Conservation (phyloP, 2,329 filamentous ascomycete species). For the Teratosphaeria viscida region DNA sequence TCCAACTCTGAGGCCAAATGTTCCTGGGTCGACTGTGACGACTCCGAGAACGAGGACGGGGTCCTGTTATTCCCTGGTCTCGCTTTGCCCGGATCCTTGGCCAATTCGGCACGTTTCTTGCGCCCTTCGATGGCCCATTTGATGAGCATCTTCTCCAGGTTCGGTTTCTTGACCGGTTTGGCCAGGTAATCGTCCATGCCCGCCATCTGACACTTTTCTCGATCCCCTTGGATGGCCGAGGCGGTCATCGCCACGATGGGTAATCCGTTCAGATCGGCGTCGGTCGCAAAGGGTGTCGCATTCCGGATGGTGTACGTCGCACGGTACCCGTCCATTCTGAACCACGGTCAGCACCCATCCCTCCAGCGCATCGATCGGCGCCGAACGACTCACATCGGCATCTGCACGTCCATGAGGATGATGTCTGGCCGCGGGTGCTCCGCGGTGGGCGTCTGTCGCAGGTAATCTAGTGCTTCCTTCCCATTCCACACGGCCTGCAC, state of each 20-base stretch:
- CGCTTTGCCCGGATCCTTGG: conserved; percentile 6
- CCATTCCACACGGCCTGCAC: conserved; percentile 68
- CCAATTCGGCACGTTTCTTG: conserved; percentile 19
- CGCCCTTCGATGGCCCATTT: conserved; percentile 50
- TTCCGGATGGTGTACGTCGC: conserved; percentile 65
- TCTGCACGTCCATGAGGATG: conserved; percentile 35
- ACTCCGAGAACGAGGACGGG: conserved; percentile 12
- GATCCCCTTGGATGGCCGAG: conserved; percentile 65
- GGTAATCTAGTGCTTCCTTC: conserved; percentile 65
- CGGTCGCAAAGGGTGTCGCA: conserved; percentile 52
- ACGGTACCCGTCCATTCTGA: conserved; percentile 55
- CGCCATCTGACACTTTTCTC: conserved; percentile 60
- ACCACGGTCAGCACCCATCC: background rate
- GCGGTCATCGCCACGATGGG: conserved; percentile 77
- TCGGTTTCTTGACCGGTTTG: conserved; percentile 61
- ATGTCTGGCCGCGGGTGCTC: conserved; percentile 54
- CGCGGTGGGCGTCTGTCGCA: conserved; percentile 32
- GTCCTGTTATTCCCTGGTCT: conserved; percentile 12
- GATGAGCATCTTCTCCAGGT: conserved; percentile 60
- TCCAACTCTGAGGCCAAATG: conserved; percentile 22
- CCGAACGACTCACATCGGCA: conserved; percentile 28
- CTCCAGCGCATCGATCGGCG: background rate
- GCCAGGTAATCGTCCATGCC: conserved; percentile 67
- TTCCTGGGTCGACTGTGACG: conserved; percentile 23
- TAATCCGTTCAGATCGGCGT: conserved; percentile 46